Evolutionary conservation across 768 basidiomycete species (phyloP).

Genomic region (Calocera viscosa): DNA sequence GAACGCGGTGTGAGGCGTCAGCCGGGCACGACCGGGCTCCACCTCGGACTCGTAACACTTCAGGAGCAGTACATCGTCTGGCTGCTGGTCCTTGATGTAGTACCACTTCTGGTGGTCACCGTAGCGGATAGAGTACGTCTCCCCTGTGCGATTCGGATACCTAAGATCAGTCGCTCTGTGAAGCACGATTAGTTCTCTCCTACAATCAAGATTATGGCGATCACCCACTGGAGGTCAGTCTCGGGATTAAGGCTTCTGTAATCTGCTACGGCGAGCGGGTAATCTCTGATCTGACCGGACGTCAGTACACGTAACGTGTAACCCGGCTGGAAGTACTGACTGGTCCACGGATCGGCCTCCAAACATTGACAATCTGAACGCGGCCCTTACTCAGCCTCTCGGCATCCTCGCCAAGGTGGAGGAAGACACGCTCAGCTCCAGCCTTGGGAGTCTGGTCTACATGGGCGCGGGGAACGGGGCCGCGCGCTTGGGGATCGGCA

Average conservation of each 20-base stretch:
- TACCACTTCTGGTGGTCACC: conserved; percentile 32
- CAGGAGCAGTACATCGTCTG: conserved; percentile 10
- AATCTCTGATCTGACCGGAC: conserved; percentile 16
- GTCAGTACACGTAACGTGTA: background rate
- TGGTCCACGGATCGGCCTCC: conserved; percentile 31
- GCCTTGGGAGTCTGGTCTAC: conserved; percentile 36
- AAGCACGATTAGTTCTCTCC: no score
- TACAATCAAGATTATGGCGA: no score
- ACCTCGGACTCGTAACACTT: conserved; percentile 31
- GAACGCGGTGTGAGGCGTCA: conserved; percentile 15
- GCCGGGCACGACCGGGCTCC: conserved; percentile 8
- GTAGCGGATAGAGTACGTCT: conserved; percentile 29
- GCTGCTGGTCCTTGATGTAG: conserved; percentile 27
- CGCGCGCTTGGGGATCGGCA: background rate
- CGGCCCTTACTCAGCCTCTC: conserved; percentile 33
- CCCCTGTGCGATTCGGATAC: conserved; percentile 28
- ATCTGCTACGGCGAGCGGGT: conserved; percentile 34
- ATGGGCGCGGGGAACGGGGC: conserved; percentile 27
- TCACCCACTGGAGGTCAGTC: conserved; percentile 26
- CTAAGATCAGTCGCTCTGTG: conserved; percentile 20
- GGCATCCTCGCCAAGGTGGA: conserved; percentile 33
- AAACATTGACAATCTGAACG: conserved; percentile 37
- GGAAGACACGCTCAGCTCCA: conserved; percentile 28
- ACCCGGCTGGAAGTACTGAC: background rate
- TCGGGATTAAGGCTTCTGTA: conserved; percentile 30